A percentile compares a stretch with the other conserved stretches of the same genome.
phyloP scores from a whole-genome alignment of 2,329 filamentous ascomycete species.

The Penicillium sp. region DNA sequence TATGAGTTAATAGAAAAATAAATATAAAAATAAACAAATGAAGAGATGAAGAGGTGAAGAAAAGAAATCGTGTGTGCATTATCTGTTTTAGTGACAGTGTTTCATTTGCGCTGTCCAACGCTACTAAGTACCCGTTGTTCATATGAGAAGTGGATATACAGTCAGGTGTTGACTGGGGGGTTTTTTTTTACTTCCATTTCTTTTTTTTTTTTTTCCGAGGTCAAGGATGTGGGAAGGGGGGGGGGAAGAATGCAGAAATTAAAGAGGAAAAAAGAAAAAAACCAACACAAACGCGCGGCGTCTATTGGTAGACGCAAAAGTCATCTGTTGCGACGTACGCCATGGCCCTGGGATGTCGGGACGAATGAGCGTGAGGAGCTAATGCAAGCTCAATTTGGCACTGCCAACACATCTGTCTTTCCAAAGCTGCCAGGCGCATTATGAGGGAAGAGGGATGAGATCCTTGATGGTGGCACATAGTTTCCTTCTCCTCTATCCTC shows the following conservation, averaged over 20 bases:
- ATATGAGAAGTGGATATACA: slow-evolving; percentile 6
- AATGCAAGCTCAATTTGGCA: slow-evolving; percentile 26
- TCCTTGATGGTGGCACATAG: neutral
- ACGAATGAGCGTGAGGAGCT: slow-evolving; percentile 21
- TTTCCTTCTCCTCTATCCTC: neutral
- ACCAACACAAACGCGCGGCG: slow-evolving; percentile 28
- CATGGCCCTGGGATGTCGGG: slow-evolving; percentile 17
- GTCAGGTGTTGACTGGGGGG: neutral
- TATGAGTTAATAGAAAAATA: slow-evolving; percentile 20
- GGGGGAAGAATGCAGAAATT: neutral
- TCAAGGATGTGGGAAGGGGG: neutral
- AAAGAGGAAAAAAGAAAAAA: slow-evolving; percentile 15
- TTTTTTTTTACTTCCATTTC: no score
- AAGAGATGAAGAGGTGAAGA: slow-evolving; percentile 12
- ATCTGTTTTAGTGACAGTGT: slow-evolving; percentile 17
- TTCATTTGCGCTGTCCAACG: slow-evolving; percentile 9
- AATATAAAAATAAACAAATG: neutral
- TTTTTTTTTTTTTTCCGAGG: neutral
- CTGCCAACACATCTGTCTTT: slow-evolving; percentile 25
- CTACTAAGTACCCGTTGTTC: neutral
- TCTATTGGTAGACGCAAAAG: slow-evolving; percentile 27
- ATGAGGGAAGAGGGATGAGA: slow-evolving; percentile 8
- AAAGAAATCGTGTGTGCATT: slow-evolving; percentile 13
- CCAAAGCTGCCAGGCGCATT: neutral
- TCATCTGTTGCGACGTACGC: slow-evolving; percentile 26